Conservation (phyloP, 345 rosid species). For the Eutrema japonicum region DNA sequence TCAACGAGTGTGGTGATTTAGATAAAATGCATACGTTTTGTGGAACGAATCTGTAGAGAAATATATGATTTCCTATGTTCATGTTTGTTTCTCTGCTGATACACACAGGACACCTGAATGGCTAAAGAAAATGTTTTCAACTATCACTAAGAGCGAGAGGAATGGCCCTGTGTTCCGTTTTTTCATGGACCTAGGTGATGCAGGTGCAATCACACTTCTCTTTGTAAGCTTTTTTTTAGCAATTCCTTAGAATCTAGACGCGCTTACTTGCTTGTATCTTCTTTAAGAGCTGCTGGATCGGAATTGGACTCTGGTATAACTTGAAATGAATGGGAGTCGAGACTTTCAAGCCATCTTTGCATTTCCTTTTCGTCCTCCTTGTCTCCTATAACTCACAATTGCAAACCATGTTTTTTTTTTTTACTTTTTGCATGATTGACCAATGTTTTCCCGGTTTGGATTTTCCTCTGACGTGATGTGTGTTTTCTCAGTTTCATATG, state of each 20-base stretch:
- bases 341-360: neutral
- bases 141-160: constrained; percentile 81
- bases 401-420: neutral
- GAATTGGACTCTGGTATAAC: neutral
- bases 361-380: neutral
- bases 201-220: constrained; percentile 56
- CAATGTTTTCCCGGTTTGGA: constrained; percentile 18
- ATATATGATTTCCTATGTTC: neutral
- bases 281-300: neutral
- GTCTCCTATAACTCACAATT: neutral
- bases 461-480: constrained; percentile 24
- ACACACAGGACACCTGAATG: constrained; percentile 76
- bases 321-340: neutral
- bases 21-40: too few relatives aligned
- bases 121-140: constrained; percentile 86
- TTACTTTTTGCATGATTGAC: neutral
- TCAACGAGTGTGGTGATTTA: too few relatives aligned
- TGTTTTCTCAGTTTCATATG: constrained; percentile 68
- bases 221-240: constrained; percentile 31
- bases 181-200: constrained; percentile 96
- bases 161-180: constrained; percentile 89
- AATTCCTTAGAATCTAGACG: neutral
- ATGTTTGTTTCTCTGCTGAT: constrained; percentile 30
- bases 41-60: too few relatives aligned
- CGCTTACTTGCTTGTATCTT: neutral